Percentiles rank a stretch among this genome's conserved stretches.
phyloP scores from a whole-genome alignment of 352 stramenopile genomes.

The Globisporangium polare region DNA sequence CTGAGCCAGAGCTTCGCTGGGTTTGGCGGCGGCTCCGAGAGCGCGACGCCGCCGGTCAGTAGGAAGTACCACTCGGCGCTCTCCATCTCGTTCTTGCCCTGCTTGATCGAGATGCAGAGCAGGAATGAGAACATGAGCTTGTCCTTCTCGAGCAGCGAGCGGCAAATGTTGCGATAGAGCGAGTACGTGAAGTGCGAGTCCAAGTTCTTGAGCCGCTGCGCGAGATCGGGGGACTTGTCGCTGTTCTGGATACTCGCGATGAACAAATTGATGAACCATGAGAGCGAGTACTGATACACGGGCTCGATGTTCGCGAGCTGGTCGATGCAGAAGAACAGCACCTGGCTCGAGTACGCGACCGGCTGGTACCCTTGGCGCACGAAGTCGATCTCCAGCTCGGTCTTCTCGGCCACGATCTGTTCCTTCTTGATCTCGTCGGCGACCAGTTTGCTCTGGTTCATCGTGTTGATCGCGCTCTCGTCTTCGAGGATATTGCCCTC shows the following conservation, averaged over 20 bases:
- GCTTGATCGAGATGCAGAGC: slow-evolving; percentile 85
- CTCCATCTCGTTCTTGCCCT: slow-evolving; percentile 76
- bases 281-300: slow-evolving; percentile 92
- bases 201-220: slow-evolving; percentile 75
- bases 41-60: slow-evolving; percentile 89
- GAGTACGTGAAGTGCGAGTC: slow-evolving; percentile 90
- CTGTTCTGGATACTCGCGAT: slow-evolving; percentile 86
- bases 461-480: slow-evolving; percentile 90
- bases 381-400: slow-evolving; percentile 88
- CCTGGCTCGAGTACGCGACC: slow-evolving; percentile 87
- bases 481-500: slow-evolving; percentile 94
- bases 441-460: slow-evolving; percentile 89
- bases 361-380: slow-evolving; percentile 88
- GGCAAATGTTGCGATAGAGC: slow-evolving; percentile 91
- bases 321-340: slow-evolving; percentile 94
- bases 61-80: slow-evolving; percentile 92
- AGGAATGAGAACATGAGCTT: slow-evolving; percentile 94
- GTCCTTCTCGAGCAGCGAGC: slow-evolving; percentile 91
- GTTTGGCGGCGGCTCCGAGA: slow-evolving; percentile 89
- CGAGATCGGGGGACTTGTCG: slow-evolving; percentile 70
- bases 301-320: slow-evolving; percentile 93
- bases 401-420: slow-evolving; percentile 87
- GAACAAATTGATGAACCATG: slow-evolving; percentile 93
- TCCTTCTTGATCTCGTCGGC: slow-evolving; percentile 93
- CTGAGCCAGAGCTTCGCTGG: slow-evolving; percentile 88